Evolutionary conservation across 176 grass and related monocot genomes (phyloP).

Genomic region (Avena sativa): DNA sequence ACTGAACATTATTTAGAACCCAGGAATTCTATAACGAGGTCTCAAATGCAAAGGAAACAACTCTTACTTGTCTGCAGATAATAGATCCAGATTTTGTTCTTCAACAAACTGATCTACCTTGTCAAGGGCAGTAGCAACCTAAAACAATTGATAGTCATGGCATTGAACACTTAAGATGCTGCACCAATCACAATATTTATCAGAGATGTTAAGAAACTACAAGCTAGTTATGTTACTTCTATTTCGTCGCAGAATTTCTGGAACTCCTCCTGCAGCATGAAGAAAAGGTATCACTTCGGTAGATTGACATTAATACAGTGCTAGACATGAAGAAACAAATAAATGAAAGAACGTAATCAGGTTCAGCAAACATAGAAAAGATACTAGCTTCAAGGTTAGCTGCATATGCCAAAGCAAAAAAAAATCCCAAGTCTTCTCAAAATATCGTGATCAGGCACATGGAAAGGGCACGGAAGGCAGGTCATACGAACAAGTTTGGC

Average conservation of each 20-base stretch:
- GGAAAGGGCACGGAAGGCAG: not conserved
- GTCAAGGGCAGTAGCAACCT: constrained; percentile 58
- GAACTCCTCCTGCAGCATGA: constrained; percentile 66
- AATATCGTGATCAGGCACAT: constrained; percentile 21
- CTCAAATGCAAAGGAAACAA: not conserved
- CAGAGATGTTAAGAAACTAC: not conserved
- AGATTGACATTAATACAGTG: not conserved
- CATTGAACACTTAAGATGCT: constrained; percentile 18
- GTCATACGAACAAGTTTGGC: not conserved
- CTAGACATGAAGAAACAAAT: not conserved
- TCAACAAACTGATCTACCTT: constrained; percentile 62
- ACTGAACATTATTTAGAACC: constrained; percentile 24
- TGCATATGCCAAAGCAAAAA: constrained; percentile 1
- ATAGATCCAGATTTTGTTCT: constrained; percentile 55
- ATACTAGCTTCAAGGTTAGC: constrained; percentile 4
- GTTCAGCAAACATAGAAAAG: constrained; percentile 12
- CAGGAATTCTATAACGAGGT: not conserved
- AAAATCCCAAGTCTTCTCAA: constrained; percentile 21
- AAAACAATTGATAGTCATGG: constrained; percentile 3
- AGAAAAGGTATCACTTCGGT: constrained; percentile 1
- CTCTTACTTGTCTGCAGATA: constrained; percentile 73
- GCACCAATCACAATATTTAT: not conserved
- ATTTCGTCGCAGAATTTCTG: constrained; percentile 55
- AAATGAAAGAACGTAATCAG: constrained; percentile 14
- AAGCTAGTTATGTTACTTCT: constrained; percentile 34